A percentile compares a stretch with the other conserved stretches of the same genome.
Conservation (phyloP, 305 asterid species). For the Fraxinus velutina region DNA sequence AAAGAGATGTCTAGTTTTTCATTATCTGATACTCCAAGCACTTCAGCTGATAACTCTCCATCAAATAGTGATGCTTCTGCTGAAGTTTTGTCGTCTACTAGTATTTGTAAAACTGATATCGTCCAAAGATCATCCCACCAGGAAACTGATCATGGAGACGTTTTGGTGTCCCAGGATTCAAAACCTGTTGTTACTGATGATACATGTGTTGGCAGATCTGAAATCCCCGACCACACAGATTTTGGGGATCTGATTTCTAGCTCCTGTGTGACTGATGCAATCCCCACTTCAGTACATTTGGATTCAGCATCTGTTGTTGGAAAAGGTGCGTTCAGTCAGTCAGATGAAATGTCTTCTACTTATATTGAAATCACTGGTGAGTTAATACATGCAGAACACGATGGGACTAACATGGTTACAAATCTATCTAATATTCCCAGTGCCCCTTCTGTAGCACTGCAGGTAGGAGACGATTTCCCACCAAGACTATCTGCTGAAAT, state of each 20-base stretch:
- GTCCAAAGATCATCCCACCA: constrained; percentile 32
- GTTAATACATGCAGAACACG: constrained; percentile 24
- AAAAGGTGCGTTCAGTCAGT: constrained; percentile 29
- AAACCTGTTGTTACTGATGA: constrained; percentile 34
- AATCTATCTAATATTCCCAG: constrained; percentile 32
- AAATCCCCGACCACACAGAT: constrained; percentile 27
- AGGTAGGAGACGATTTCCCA: constrained; percentile 30
- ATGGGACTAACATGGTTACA: constrained; percentile 25
- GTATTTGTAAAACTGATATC: constrained; percentile 38
- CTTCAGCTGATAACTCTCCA: constrained; percentile 46
- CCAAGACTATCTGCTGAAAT: constrained; percentile 31
- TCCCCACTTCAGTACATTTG: constrained; percentile 25
- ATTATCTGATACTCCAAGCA: constrained; percentile 49
- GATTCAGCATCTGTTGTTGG: constrained; percentile 33
- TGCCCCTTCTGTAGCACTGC: constrained; percentile 27
- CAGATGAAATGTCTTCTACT: constrained; percentile 27
- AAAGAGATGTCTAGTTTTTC: constrained; percentile 61
- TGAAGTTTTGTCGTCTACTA: constrained; percentile 30
- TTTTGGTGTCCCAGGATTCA: constrained; percentile 36
- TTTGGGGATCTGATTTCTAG: constrained; percentile 34
- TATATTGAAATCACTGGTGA: constrained; percentile 14
- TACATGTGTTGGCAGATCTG: constrained; percentile 25
- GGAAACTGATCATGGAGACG: constrained; percentile 31
- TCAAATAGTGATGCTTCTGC: constrained; percentile 32
- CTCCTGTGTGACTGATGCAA: constrained; percentile 33